Conservation (phyloP, 78 protist species). For the Protostelium mycophagum region DNA sequence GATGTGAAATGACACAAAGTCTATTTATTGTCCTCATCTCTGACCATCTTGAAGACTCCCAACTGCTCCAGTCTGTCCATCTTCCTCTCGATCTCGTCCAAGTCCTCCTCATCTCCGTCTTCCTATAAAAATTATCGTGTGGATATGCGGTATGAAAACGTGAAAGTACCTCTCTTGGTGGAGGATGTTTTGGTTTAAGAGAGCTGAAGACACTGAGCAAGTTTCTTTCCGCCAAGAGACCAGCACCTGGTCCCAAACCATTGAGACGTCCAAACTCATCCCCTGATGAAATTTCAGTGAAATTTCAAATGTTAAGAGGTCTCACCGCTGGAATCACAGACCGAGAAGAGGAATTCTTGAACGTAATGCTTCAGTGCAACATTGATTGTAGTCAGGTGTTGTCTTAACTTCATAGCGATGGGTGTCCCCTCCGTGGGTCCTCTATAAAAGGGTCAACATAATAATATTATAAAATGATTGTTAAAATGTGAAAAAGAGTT, state of each 20-base stretch:
- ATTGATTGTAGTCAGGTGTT: neutral
- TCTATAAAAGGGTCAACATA: too few species aligned
- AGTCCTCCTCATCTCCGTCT: neutral
- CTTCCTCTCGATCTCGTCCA: neutral
- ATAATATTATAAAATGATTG: too few species aligned
- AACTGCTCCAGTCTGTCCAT: neutral
- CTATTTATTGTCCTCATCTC: too few species aligned
- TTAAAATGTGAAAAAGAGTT: too few species aligned
- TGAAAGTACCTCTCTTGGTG: neutral
- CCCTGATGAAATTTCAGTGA: neutral
- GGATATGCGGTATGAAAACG: too few species aligned
- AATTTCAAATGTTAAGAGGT: neutral
- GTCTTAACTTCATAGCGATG: neutral
- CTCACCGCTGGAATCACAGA: neutral
- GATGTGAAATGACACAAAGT: too few species aligned
- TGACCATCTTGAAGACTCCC: neutral
- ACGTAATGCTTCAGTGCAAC: neutral
- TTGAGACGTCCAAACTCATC: neutral
- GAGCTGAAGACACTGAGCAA: neutral
- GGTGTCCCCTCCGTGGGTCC: neutral
- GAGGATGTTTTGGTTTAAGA: neutral
- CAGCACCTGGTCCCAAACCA: neutral
- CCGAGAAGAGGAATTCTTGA: neutral
- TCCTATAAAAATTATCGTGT: too few species aligned
- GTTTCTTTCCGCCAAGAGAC: neutral